phyloP scores from a whole-genome alignment of 176 grass and related monocot genomes.

The Leersia perrieri region DNA sequence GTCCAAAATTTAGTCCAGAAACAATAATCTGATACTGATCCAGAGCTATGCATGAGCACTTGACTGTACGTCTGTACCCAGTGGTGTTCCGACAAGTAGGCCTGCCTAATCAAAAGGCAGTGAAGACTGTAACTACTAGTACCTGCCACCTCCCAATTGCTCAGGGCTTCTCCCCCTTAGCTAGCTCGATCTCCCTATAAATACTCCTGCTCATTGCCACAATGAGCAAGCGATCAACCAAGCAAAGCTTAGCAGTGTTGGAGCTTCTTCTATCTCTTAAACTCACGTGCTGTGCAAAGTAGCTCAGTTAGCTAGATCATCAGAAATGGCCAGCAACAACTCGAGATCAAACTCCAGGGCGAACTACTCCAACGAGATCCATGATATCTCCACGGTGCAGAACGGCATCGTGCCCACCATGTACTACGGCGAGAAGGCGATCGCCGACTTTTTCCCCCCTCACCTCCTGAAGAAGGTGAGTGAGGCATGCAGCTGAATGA shows the following conservation, averaged over 20 bases:
- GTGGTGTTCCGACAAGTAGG: conserved; percentile 36
- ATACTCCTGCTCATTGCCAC: conserved; percentile 15
- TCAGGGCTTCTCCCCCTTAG: not conserved
- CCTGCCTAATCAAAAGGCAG: conserved; percentile 49
- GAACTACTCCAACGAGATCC: conserved; percentile 75
- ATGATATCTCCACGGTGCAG: conserved; percentile 57
- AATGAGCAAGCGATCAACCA: conserved; percentile 18
- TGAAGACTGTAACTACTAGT: not conserved
- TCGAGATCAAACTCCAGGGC: conserved; percentile 56
- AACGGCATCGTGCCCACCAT: conserved; percentile 26
- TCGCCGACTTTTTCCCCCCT: conserved; percentile 64
- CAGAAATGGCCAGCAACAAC: conserved; percentile 62
- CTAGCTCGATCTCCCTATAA: conserved; percentile 37
- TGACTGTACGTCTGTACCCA: too few species aligned
- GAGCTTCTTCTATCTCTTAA: not conserved
- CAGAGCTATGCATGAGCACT: not conserved
- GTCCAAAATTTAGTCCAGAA: not conserved
- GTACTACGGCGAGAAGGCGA: conserved; percentile 25
- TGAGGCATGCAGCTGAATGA: not conserved
- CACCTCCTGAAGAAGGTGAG: conserved; percentile 80
- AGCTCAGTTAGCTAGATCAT: conserved; percentile 1
- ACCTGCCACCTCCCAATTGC: conserved; percentile 29
- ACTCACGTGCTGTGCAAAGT: not conserved
- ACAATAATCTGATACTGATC: not conserved
- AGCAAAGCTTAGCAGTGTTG: not conserved